Evolutionary conservation across 192 early-diverging fungal genomes (phyloP).

Genomic region (Coemansia nantahalensis): DNA sequence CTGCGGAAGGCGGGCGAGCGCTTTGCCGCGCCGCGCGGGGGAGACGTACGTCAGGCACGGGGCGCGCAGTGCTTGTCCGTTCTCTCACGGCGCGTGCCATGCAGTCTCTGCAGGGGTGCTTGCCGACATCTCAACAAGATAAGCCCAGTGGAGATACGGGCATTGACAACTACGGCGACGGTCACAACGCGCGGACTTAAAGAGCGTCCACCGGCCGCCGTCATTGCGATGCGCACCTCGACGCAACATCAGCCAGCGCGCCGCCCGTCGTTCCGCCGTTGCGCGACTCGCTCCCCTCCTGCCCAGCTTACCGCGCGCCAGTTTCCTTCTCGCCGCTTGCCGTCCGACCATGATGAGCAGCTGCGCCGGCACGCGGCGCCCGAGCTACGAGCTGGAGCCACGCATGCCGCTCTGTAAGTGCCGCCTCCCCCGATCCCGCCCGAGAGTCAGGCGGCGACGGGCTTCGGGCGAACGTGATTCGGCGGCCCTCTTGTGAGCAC

Average conservation of each 20-base stretch:
- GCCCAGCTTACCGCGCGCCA: too few relatives aligned
- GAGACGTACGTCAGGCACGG: too few relatives aligned
- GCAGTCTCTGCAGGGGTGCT: slow-evolving; percentile 5
- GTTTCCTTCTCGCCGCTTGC: not conserved
- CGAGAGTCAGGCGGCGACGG: not conserved
- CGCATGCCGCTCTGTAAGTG: slow-evolving; percentile 16
- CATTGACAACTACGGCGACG: not conserved
- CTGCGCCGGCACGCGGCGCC: slow-evolving; percentile 4
- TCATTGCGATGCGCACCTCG: not conserved
- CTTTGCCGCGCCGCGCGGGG: too few relatives aligned
- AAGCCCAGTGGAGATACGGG: too few relatives aligned
- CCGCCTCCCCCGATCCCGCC: slow-evolving; percentile 1
- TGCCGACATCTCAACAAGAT: slow-evolving; percentile 8
- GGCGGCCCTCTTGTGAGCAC: not conserved
- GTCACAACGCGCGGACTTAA: too few relatives aligned
- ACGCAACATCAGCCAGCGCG: not conserved
- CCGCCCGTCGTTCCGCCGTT: not conserved
- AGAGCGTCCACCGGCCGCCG: too few relatives aligned
- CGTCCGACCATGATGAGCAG: slow-evolving; percentile 1
- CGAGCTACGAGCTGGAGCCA: slow-evolving; percentile 37
- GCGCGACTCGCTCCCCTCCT: not conserved
- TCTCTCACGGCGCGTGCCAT: too few relatives aligned
- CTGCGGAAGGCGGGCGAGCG: too few relatives aligned
- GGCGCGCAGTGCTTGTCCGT: too few relatives aligned
- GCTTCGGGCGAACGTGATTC: not conserved